Conservation (phyloP, 805 yeast species). For the Hagleromyces aurorensis region DNA sequence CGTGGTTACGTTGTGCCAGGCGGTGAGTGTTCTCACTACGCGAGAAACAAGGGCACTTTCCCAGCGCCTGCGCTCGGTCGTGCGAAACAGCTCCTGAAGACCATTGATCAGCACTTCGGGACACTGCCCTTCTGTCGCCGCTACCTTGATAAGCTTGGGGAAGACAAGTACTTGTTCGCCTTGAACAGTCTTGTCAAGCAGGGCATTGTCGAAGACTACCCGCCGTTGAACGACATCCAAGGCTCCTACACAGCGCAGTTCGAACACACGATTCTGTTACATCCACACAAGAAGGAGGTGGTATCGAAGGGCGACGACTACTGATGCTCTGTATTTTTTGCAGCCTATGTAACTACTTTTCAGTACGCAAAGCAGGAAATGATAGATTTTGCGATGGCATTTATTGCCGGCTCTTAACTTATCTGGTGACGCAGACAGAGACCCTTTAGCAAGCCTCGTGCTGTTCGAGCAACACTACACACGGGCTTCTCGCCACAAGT, state of each 20-base stretch:
- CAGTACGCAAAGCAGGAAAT: too few relatives aligned
- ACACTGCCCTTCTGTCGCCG: conserved; percentile 96
- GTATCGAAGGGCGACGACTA: conserved; percentile 94
- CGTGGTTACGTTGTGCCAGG: conserved; percentile 76
- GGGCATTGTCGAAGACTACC: conserved; percentile 88
- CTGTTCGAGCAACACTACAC: too few relatives aligned
- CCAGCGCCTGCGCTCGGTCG: conserved; percentile 42
- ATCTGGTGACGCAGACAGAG: too few relatives aligned
- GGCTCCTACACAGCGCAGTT: conserved; percentile 94
- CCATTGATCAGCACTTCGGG: conserved; percentile 79
- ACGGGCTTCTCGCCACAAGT: too few relatives aligned
- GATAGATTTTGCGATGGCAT: too few relatives aligned
- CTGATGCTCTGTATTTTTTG: too few relatives aligned
- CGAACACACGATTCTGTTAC: conserved; percentile 88
- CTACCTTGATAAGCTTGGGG: conserved; percentile 84
- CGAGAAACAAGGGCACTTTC: conserved; percentile 42
- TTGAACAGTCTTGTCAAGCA: conserved; percentile 75
- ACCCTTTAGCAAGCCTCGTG: too few relatives aligned
- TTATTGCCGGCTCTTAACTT: too few relatives aligned
- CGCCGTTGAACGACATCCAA: conserved; percentile 76
- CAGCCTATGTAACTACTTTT: too few relatives aligned
- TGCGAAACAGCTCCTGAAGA: conserved; percentile 59
- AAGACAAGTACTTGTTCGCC: conserved; percentile 84
- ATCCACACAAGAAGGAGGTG: conserved; percentile 88
- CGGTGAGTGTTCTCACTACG: conserved; percentile 95